Base-by-base conservation (phyloP, 225 moss, liverwort and hornwort species). In the Ulota crispa region DNA sequence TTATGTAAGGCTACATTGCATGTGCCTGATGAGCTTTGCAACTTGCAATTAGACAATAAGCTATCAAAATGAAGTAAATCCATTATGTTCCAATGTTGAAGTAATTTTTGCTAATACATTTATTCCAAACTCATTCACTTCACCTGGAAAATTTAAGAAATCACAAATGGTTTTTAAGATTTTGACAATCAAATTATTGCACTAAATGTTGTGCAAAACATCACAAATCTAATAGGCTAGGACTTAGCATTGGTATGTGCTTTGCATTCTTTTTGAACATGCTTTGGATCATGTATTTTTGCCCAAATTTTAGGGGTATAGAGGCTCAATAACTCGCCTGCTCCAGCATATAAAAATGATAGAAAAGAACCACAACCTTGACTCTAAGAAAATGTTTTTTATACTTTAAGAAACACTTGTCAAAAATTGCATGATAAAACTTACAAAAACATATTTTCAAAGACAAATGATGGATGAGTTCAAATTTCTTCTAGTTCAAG, bases 241-340 rank as follows among this genome's bases (percentile, higher is more conserved):
- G 2, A 88, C 94, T 89, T 81, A 94, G 94, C 54, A 92, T 93
- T 16, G 98, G 98, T 43, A 95, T 86, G 72, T 93, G 95, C 82
- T 99, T 94, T n/a, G 98, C 95, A 55, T 99, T 99, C 78, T 99
- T 99, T 64, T 96, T 89, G 26, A 99, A 75, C 98, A 99, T 99
- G 88, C 98, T 99, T 81, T 94, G 77, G 74, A 96, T 96, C 83
- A 96, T 88, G 45, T 95, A 91, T 81, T 99, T 99, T 95, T 99
- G 92, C 82, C 68, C 70, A 61, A 54, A 21, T 9, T 75, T 64
- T 32, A 0, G 9, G 8, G 24, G 16, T 23, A 55, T 27, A 5
- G 11, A 84, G 54, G 41, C 32, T 72, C 20, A 71, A 34, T n/a
- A 19, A 30, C 7, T 53, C 21, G 18, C n/a, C 7, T 36, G 10